Percentiles rank a stretch among this genome's conserved stretches.
Evolutionary conservation across 768 basidiomycete genomes (phyloP).

Genomic region (Phylloporus arenicola): DNA sequence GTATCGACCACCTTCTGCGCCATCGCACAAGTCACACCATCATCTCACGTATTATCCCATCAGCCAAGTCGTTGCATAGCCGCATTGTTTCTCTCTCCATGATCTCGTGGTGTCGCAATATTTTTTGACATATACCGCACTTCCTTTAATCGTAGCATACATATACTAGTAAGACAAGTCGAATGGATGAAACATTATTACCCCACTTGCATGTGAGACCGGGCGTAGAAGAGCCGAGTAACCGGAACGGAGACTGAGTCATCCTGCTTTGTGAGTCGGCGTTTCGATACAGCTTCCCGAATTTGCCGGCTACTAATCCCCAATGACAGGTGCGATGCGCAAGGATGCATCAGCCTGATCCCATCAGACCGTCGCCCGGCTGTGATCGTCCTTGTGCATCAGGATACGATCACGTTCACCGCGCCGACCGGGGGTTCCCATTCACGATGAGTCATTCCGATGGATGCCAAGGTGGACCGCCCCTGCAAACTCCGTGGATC

Average conservation of each 20-base stretch:
- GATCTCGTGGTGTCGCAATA: slow-evolving; percentile 30
- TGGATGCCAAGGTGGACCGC: no score
- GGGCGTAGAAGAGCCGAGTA: no score
- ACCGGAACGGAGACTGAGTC: background rate
- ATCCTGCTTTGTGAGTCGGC: slow-evolving; percentile 5
- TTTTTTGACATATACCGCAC: slow-evolving; percentile 32
- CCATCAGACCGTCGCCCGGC: background rate
- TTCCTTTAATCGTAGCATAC: background rate
- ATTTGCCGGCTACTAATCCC: background rate
- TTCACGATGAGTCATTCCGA: no score
- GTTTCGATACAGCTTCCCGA: background rate
- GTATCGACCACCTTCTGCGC: slow-evolving; percentile 11
- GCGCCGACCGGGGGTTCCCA: no score
- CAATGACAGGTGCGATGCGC: no score
- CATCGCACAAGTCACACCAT: slow-evolving; percentile 24
- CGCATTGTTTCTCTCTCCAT: background rate
- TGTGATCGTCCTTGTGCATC: background rate
- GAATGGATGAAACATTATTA: background rate
- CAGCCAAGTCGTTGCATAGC: slow-evolving; percentile 23
- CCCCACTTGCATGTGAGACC: background rate
- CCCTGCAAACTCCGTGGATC: background rate
- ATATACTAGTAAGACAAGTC: background rate
- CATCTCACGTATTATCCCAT: slow-evolving; percentile 19
- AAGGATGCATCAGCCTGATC: no score
- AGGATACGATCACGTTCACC: background rate